Base-by-base conservation (phyloP, 441 rosid genomes). In the Jatropha podagrica region DNA sequence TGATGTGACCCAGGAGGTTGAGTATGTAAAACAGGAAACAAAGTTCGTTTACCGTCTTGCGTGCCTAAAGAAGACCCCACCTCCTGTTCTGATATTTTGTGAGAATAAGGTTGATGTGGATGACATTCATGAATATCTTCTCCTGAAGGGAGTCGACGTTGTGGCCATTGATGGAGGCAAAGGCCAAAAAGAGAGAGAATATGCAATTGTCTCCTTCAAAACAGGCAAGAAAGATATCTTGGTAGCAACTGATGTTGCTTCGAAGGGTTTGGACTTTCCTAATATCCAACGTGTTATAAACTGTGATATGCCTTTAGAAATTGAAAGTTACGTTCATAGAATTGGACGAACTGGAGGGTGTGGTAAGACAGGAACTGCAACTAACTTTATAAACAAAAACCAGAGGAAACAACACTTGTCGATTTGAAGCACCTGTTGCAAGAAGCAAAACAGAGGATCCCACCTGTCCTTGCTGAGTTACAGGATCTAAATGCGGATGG, bases 271-370 rank as follows among this genome's bases (percentile, higher is more conserved):
- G 80, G 99, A 93, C 84, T 95, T 95, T 73, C 99, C 99, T 27
- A 95, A 93, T 66, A 93, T 95, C 64, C 99, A 93, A 46, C 99
- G 93, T 18, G 96, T 95, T 38, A 85, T 93, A 77, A 95, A 95
- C 82, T 93, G 93, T 72, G 97, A 95, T 80, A 95, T 95, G 98
- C 99, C 99, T n/a, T 94, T 89, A 0, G 96, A 95, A 85, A 95
- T 93, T 66, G 97, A 71, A 46, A 77, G 79, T 81, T 93, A 90
- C 70, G 97, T 93, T 42, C 97, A 93, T 78, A 88, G 98, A 83
- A 93, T 95, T 54, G 98, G 99, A 70, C 77, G 96, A 82, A 95
- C 98, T 3, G 97, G 97, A 44, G 83, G 99, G 73, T 95, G 97
- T 72, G 98, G 97, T n/a, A 92, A 91, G 89, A 95, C 98, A 1